Conservation (phyloP, 2,329 filamentous ascomycete genomes). For the Fusarium oligoseptatum region DNA sequence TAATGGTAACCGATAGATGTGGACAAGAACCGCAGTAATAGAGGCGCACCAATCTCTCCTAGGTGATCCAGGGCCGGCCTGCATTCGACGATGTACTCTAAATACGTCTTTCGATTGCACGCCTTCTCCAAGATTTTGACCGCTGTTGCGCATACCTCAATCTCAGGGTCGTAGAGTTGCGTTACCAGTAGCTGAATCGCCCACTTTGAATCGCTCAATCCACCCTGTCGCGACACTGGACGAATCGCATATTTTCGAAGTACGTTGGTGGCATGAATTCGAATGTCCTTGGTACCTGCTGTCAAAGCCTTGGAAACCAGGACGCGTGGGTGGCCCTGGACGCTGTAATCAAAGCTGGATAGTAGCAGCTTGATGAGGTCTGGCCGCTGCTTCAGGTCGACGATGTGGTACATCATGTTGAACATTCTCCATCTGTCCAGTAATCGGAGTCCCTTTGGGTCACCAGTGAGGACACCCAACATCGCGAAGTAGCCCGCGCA, state of each 20-base stretch:
- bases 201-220: constrained; percentile 84
- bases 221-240: constrained; percentile 54
- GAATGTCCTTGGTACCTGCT: constrained; percentile 89
- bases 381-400: constrained; percentile 89
- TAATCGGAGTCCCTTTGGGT: constrained; percentile 86
- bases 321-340: constrained; percentile 90
- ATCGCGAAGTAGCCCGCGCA: constrained; percentile 95
- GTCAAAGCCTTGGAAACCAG: constrained; percentile 95
- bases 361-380: constrained; percentile 92
- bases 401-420: constrained; percentile 99
- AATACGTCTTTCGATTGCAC: constrained; percentile 89
- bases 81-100: constrained; percentile 98
- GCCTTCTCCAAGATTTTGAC: constrained; percentile 98
- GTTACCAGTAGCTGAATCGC: constrained; percentile 97
- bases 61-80: constrained; percentile 94
- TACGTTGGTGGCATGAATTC: constrained; percentile 89
- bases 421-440: constrained; percentile 98
- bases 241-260: constrained; percentile 86
- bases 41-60: constrained; percentile 94
- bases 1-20: constrained; percentile 99
- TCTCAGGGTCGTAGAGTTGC: constrained; percentile 95
- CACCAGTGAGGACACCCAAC: constrained; percentile 86
- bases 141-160: constrained; percentile 95
- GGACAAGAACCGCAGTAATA: constrained; percentile 91
- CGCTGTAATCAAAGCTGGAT: constrained; percentile 90